phyloP scores from a whole-genome alignment of 306 rosid genomes.

The Arachis hypogaea region DNA sequence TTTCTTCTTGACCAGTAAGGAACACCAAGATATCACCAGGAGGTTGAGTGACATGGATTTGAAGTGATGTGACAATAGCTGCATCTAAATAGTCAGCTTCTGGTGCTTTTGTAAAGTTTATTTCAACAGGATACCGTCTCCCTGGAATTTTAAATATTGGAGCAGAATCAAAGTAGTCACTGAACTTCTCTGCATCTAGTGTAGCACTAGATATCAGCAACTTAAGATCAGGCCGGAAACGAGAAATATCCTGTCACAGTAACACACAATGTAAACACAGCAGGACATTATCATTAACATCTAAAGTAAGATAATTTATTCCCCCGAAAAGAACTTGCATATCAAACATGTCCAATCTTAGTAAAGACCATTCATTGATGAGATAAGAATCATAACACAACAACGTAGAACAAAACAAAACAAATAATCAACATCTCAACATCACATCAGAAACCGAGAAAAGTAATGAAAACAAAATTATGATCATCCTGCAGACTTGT shows the following conservation, averaged over 20 bases:
- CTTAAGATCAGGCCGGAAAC: slow-evolving; percentile 92
- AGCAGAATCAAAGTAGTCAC: slow-evolving; percentile 91
- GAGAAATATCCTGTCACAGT: slow-evolving; percentile 74
- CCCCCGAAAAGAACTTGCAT: slow-evolving; percentile 4
- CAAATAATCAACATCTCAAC: slow-evolving; percentile 34
- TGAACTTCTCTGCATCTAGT: slow-evolving; percentile 93
- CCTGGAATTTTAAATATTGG: slow-evolving; percentile 97
- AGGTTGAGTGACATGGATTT: slow-evolving; percentile 89
- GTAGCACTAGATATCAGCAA: slow-evolving; percentile 96
- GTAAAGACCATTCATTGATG: slow-evolving; percentile 16
- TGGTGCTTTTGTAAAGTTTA: slow-evolving; percentile 86
- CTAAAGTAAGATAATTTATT: slow-evolving; percentile 21
- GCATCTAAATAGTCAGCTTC: slow-evolving; percentile 99
- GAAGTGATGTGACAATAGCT: slow-evolving; percentile 89
- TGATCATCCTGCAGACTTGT: neutral
- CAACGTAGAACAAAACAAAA: slow-evolving; percentile 14
- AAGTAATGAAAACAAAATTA: slow-evolving; percentile 10
- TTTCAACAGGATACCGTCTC: slow-evolving; percentile 90
- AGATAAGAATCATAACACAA: slow-evolving; percentile 16
- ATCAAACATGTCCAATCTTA: slow-evolving; percentile 10
- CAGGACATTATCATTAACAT: slow-evolving; percentile 14
- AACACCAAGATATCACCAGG: slow-evolving; percentile 92
- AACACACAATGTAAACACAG: slow-evolving; percentile 17
- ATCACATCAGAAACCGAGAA: slow-evolving; percentile 21
- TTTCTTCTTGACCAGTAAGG: slow-evolving; percentile 96